phyloP scores from a whole-genome alignment of 2,329 filamentous ascomycete genomes.

The Pseudogymnoascus sp. region DNA sequence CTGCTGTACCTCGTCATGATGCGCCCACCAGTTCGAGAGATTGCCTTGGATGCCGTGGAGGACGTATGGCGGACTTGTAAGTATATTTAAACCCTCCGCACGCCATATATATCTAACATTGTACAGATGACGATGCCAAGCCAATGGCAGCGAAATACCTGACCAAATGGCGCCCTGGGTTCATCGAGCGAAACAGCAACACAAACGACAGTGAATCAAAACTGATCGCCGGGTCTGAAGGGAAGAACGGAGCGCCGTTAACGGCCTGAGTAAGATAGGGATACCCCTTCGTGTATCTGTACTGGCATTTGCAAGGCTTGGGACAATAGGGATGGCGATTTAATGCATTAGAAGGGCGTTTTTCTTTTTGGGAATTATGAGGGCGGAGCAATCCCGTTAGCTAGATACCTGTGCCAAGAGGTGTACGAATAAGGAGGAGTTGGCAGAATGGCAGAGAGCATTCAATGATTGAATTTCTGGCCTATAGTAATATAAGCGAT shows the following conservation, averaged over 20 bases:
- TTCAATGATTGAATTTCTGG: neutral
- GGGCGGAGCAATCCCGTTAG: constrained; percentile 2
- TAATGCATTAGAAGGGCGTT: constrained; percentile 5
- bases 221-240: neutral
- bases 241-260: neutral
- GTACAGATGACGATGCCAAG: constrained; percentile 53
- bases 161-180: constrained; percentile 49
- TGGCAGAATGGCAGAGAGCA: neutral
- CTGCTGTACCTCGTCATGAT: constrained; percentile 62
- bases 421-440: constrained; percentile 4
- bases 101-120: constrained; percentile 17
- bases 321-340: neutral
- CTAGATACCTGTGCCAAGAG: constrained; percentile 2
- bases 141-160: constrained; percentile 58
- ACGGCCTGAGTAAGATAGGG: constrained; percentile 6
- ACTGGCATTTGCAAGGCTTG: neutral
- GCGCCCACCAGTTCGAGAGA: constrained; percentile 56
- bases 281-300: neutral
- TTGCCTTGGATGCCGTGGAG: constrained; percentile 59
- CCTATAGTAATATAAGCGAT: neutral
- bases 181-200: constrained; percentile 20
- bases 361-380: constrained; percentile 4
- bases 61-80: constrained; percentile 62
- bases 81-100: constrained; percentile 26
- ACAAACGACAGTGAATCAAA: neutral